These are phyloP conservation scores for Hansenula lynferdii DNA, from an alignment of 1,139 yeast genomes.

Conservation along the genomic window DNA sequence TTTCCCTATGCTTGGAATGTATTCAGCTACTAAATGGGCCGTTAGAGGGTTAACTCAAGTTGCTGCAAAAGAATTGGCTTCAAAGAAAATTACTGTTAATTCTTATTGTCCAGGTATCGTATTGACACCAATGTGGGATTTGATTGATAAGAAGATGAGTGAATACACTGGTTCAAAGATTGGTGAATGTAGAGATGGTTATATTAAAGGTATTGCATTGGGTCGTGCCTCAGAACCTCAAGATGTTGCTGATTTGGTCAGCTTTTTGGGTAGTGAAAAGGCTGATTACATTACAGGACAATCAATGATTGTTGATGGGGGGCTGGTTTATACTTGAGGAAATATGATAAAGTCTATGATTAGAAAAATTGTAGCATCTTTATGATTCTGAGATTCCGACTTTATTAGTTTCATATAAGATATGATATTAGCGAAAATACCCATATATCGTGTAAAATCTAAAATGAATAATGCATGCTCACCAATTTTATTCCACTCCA, in stretches of 20 bases:
- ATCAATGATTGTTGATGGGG: constrained; percentile 39
- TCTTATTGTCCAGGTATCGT: constrained; percentile 27
- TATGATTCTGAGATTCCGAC: too few relatives aligned
- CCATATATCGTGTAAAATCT: too few relatives aligned
- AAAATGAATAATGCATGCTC: too few relatives aligned
- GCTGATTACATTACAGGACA: constrained; percentile 41
- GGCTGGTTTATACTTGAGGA: constrained; percentile 23
- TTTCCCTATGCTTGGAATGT: constrained; percentile 19
- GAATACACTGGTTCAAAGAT: constrained; percentile 16
- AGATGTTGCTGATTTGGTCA: constrained; percentile 23
- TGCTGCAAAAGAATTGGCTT: constrained; percentile 26
- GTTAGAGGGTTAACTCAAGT: constrained; percentile 27
- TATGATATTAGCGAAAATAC: too few relatives aligned
- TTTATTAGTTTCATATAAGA: too few relatives aligned
- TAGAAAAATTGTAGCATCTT: too few relatives aligned
- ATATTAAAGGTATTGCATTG: constrained; percentile 19
- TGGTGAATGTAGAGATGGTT: constrained; percentile 19
- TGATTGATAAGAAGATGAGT: constrained; percentile 20
- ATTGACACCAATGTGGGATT: constrained; percentile 27
- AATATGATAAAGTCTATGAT: too few relatives aligned
- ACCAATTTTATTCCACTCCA: too few relatives aligned
- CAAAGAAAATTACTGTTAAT: constrained; percentile 24
- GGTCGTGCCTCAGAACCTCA: constrained; percentile 23
- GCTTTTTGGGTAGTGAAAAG: constrained; percentile 34
- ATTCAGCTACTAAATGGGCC: constrained; percentile 27